phyloP scores from a whole-genome alignment of 768 basidiomycete species.

The Suillus hirtellus region DNA sequence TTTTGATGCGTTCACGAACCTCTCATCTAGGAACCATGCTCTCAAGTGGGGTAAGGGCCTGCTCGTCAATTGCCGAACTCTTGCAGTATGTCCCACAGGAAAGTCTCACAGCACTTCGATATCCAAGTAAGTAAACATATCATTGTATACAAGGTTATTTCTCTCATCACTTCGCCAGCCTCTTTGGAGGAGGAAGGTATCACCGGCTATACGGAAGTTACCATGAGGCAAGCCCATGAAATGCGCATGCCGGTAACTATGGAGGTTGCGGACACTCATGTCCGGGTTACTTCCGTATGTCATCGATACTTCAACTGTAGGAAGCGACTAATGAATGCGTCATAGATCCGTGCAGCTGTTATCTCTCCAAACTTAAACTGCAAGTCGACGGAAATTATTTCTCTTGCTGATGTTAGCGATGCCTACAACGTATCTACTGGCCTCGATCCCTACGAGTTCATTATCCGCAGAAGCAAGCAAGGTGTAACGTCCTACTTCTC shows the following conservation, averaged over 20 bases:
- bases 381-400: slow-evolving; percentile 81
- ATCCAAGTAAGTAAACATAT: slow-evolving; percentile 49
- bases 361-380: slow-evolving; percentile 70
- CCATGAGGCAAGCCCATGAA: slow-evolving; percentile 63
- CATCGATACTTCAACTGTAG: background rate
- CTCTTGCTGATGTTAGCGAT: slow-evolving; percentile 81
- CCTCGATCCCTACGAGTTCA: slow-evolving; percentile 76
- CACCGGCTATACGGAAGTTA: slow-evolving; percentile 59
- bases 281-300: slow-evolving; percentile 76
- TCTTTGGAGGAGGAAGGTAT: slow-evolving; percentile 60
- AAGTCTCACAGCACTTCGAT: slow-evolving; percentile 46
- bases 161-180: slow-evolving; percentile 38
- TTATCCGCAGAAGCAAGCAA: slow-evolving; percentile 71
- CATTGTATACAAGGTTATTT: background rate
- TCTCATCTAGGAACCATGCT: slow-evolving; percentile 47
- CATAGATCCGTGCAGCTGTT: slow-evolving; percentile 66
- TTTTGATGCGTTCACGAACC: slow-evolving; percentile 10
- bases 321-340: slow-evolving; percentile 11
- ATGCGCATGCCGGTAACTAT: slow-evolving; percentile 73
- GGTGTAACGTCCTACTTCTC: slow-evolving; percentile 77
- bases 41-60: slow-evolving; percentile 54
- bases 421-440: slow-evolving; percentile 81
- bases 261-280: slow-evolving; percentile 65
- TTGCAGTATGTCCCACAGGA: slow-evolving; percentile 53
- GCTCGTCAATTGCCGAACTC: slow-evolving; percentile 64